Conservation (phyloP, 805 yeast genomes). For the Candida incommunis region DNA sequence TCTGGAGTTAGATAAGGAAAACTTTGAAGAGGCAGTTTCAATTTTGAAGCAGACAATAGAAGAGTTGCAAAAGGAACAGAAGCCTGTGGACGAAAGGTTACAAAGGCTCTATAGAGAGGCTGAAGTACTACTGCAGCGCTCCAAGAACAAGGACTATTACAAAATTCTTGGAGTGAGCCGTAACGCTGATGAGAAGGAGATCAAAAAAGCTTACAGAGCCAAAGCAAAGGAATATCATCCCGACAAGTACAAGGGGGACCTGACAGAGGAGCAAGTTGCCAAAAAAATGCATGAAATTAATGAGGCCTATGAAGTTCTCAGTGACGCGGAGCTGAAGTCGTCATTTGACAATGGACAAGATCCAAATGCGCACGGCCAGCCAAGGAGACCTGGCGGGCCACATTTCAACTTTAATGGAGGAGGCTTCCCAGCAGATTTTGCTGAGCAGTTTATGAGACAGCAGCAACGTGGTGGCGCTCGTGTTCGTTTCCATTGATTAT, state of each 20-base stretch:
- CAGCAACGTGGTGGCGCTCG: background rate
- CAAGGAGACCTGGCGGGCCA: slow-evolving; percentile 1
- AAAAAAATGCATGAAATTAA: slow-evolving; percentile 82
- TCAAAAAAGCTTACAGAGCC: slow-evolving; percentile 68
- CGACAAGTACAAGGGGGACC: slow-evolving; percentile 67
- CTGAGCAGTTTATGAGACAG: slow-evolving; percentile 5
- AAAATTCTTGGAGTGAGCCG: slow-evolving; percentile 54
- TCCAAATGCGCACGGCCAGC: slow-evolving; percentile 23
- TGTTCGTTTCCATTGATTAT: background rate
- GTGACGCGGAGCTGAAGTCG: slow-evolving; percentile 46
- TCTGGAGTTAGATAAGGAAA: slow-evolving; percentile 8
- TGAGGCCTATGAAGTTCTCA: slow-evolving; percentile 78
- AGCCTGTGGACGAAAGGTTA: slow-evolving; percentile 7
- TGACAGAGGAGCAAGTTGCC: slow-evolving; percentile 57
- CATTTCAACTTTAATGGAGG: background rate
- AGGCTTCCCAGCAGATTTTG: background rate
- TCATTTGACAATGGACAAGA: slow-evolving; percentile 45
- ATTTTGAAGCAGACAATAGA: slow-evolving; percentile 10
- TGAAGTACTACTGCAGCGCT: slow-evolving; percentile 11
- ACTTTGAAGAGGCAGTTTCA: slow-evolving; percentile 10
- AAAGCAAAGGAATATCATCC: slow-evolving; percentile 80
- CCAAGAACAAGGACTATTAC: slow-evolving; percentile 56
- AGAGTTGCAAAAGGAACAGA: slow-evolving; percentile 2
- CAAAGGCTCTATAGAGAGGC: slow-evolving; percentile 10
- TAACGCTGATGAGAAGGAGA: slow-evolving; percentile 55